These are phyloP conservation scores for Salix udensis DNA, from an alignment of 345 rosid genomes.

Conservation along the genomic window DNA sequence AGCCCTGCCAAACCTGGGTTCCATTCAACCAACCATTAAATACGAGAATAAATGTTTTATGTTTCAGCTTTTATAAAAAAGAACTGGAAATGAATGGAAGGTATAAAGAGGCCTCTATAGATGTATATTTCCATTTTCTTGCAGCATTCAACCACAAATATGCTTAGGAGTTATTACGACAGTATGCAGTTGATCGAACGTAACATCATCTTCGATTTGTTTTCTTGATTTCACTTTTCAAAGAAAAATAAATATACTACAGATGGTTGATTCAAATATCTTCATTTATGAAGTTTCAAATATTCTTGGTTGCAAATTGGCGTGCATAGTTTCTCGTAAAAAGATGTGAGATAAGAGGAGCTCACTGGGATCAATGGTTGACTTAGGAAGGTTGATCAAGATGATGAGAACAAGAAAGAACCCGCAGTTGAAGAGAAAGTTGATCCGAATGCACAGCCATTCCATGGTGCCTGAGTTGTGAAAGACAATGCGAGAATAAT, in stretches of 20 bases:
- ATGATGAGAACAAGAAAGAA: slow-evolving; percentile 69
- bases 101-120: not conserved
- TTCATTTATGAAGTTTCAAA: not conserved
- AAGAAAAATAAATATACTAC: not conserved
- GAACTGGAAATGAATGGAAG: not conserved
- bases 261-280: not conserved
- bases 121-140: not conserved
- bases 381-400: slow-evolving; percentile 66
- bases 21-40: slow-evolving; percentile 12
- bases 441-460: slow-evolving; percentile 78
- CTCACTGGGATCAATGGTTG: slow-evolving; percentile 69
- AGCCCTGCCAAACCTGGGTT: slow-evolving; percentile 64
- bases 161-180: not conserved
- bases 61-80: not conserved
- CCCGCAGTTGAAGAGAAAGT: slow-evolving; percentile 73
- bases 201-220: not conserved
- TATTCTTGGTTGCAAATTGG: not conserved
- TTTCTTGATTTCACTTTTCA: not conserved
- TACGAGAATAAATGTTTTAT: not conserved
- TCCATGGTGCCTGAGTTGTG: slow-evolving; percentile 75
- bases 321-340: not conserved
- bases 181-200: not conserved
- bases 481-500: slow-evolving; percentile 62
- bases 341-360: slow-evolving; percentile 1
- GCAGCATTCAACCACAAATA: not conserved